Evolutionary conservation across 352 stramenopile genomes (phyloP), one percentile per base, ranked within the genome.

Genomic region (Globisporangium solare): DNA sequence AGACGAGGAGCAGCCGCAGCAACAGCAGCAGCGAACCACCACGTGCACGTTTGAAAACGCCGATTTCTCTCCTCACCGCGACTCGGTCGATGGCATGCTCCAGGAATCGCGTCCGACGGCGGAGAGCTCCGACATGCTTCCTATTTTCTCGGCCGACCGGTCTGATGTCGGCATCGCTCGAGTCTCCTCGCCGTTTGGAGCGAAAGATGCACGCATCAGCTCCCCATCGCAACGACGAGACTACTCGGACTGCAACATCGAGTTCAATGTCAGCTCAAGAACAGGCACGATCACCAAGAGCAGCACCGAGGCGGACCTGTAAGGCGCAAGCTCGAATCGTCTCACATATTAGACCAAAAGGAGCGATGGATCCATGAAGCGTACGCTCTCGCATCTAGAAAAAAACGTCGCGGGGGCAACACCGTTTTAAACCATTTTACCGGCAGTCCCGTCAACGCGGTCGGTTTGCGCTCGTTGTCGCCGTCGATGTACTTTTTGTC

Each of bases 121-220:
- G 6, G 57, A 47, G 13, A 63, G 57, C 51, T 58, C 51, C 11
- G 37, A 35, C 10, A 63, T 58, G 49, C 11, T 63, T 12, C 57
- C 57, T 4, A 17, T 58, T 15, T 63, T 63, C 18, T 63, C 57
- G 8, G 17, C 45, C 14, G 41, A 58, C 42, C 49, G 49, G 41
- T 54, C 56, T 42, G 49, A 57, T 18, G 37, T 13, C 14, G 57
- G 49, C 0, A 47, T 63, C 35, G 57, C 58, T 31, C 57, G 57
- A 5, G 32, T 63, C 27, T 63, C 57, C 24, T 63, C 57, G 12
- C 57, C 57, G 2, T 63, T 63, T 12, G 57, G 57, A 13, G 57
- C 42, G 15, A 63, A 27, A 3, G 41, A 35, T 3, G 49, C 43
- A 10, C 57, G 57, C 35, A 63, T 63, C 42, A 63, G 57, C 21